These are phyloP conservation scores for Eucalyptus cloeziana DNA, from an alignment of 345 rosid genomes.

Conservation along the genomic window DNA sequence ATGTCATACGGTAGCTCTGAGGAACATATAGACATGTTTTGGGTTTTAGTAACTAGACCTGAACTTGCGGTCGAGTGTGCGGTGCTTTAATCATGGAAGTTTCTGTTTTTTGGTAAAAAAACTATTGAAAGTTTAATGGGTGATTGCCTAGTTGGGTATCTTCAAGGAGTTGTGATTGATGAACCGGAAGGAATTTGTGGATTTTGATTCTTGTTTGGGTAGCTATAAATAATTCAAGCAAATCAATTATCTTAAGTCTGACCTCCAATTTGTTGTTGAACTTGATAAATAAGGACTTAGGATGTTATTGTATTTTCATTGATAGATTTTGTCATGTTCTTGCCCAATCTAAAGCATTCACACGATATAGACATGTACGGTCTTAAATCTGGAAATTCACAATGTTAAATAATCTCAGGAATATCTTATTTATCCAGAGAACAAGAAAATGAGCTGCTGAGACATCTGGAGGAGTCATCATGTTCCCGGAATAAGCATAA, in stretches of 20 bases:
- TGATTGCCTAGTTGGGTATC: background rate
- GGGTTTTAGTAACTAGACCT: background rate
- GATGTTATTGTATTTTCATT: background rate
- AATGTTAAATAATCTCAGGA: constrained; percentile 51
- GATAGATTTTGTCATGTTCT: background rate
- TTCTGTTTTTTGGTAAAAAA: background rate
- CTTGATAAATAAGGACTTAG: background rate
- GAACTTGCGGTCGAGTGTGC: background rate
- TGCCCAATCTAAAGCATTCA: background rate
- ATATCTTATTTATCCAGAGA: constrained; percentile 88
- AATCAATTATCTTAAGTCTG: background rate
- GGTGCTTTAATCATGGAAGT: background rate
- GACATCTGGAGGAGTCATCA: constrained; percentile 18
- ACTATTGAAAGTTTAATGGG: background rate
- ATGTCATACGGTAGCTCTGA: background rate
- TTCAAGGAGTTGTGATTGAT: background rate
- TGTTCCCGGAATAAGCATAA: background rate
- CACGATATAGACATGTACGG: background rate
- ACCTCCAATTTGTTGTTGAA: background rate
- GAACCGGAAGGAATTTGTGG: background rate
- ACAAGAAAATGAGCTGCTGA: constrained; percentile 49
- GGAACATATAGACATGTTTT: background rate
- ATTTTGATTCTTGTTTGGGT: background rate
- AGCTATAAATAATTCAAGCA: background rate
- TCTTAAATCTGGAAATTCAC: constrained; percentile 13